phyloP scores from a whole-genome alignment of 208 protist genomes.

The Trypanosoma mega region DNA sequence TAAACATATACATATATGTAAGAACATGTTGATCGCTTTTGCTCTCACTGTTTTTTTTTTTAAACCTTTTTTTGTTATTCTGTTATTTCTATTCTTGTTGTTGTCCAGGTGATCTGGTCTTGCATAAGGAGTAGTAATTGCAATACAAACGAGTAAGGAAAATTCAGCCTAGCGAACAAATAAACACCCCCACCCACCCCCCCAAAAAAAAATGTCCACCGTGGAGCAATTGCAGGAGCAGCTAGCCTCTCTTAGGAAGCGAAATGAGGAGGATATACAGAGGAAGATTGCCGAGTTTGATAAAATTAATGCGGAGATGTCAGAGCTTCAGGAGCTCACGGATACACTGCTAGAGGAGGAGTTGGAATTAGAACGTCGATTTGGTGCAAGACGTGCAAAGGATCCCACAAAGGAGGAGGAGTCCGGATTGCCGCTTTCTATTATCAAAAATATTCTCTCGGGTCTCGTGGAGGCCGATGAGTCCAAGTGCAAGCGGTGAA shows the following conservation, averaged over 20 bases:
- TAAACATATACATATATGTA: no score
- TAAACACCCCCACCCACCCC: no score
- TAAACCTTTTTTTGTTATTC: no score
- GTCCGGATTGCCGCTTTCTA: constrained; percentile 2
- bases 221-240: constrained; percentile 38
- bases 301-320: constrained; percentile 33
- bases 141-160: no score
- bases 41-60: no score
- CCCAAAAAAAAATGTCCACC: no score
- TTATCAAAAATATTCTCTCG: constrained; percentile 27
- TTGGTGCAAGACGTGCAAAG: constrained; percentile 17
- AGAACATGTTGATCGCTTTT: no score
- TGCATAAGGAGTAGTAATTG: no score
- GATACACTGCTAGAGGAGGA: constrained; percentile 36
- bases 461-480: constrained; percentile 49
- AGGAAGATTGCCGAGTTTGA: constrained; percentile 24
- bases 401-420: neutral
- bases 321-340: constrained; percentile 33
- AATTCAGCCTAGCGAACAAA: no score
- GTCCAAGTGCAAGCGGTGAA: constrained; percentile 17
- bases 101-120: no score
- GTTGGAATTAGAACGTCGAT: constrained; percentile 25
- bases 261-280: constrained; percentile 33
- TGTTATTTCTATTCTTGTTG: no score
- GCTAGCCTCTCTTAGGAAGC: constrained; percentile 29